Base-by-base conservation (phyloP, 2,329 filamentous ascomycete genomes). In the Diaporthe ampelina region DNA sequence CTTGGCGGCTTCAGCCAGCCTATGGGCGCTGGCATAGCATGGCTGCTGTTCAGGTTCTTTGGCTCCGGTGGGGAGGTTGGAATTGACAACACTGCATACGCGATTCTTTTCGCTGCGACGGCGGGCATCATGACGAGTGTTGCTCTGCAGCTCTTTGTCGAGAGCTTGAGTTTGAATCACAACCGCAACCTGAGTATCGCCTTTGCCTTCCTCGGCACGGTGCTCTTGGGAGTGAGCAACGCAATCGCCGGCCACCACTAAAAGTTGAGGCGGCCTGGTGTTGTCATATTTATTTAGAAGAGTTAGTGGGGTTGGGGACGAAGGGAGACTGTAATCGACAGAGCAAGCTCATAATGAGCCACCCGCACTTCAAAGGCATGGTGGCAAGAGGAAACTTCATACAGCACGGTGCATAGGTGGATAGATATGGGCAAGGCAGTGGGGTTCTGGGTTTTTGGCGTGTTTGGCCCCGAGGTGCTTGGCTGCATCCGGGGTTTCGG, bases 41-140 rank as follows among this genome's bases (percentile, higher is more conserved):
- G 93, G 1, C 81, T 95, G 17, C 98, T 95, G 94, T 97, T 98
- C 82, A 91, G 91, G 80, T 84, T 95, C 57, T 92, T 94, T 0
- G 80, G 88, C 78, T 58, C 73, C n/a, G 52, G 29, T 7, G 58
- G 32, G 6, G 52, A 35, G 76, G 82, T 88, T 72, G 81, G 82
- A 0, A 88, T 89, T 21, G 87, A 88, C 73, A 83, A 87, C n/a
- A 86, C 87, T n/a, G 88, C 88, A 0, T 96, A 97, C 80, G 94
- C 92, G 0, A 90, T 90, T 70, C 92, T 98, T 84, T 99, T 99
- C 85, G 95, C 95, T 9, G 86, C 92, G 13, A 98, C 96, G 0
- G 92, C 95, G 0, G 97, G 97, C 1, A 97, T 99, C 79, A 98
- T 99, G 97, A 93, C 95, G 37, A 97, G 94, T 79, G 97, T 99